These are phyloP conservation scores for Meyerozyma elateridarum DNA, from an alignment of 1,139 yeast species.

Conservation along the genomic window DNA sequence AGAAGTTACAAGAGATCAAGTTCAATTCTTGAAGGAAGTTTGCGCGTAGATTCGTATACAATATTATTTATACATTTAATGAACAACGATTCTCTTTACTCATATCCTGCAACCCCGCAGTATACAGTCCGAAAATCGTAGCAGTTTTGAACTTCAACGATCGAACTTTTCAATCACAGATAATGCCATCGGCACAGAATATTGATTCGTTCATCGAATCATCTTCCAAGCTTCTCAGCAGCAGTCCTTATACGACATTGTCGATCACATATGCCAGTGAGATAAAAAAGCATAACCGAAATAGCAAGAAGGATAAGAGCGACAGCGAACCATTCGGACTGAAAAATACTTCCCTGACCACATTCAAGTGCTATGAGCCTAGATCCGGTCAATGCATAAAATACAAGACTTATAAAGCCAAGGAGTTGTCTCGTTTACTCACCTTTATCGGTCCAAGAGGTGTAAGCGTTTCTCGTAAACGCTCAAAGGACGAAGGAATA, in stretches of 20 bases:
- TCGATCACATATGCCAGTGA: conserved; percentile 36
- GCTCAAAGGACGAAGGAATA: conserved; percentile 10
- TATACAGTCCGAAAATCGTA: too few relatives aligned
- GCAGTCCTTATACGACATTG: conserved; percentile 34
- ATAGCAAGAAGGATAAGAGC: conserved; percentile 18
- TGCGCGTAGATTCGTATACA: neutral
- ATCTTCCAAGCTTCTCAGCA: conserved; percentile 38
- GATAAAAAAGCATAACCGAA: conserved; percentile 19
- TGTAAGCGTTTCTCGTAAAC: conserved; percentile 35
- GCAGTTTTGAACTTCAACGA: neutral
- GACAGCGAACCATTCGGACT: conserved; percentile 16
- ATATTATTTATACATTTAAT: too few relatives aligned
- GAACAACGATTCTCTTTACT: neutral
- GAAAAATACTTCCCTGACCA: conserved; percentile 33
- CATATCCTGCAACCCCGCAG: conserved; percentile 1
- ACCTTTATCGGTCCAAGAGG: conserved; percentile 87
- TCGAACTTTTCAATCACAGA: conserved; percentile 4
- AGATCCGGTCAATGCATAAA: conserved; percentile 63
- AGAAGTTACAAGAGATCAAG: neutral
- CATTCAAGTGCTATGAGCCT: conserved; percentile 71
- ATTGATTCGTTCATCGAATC: conserved; percentile 48
- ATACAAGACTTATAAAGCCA: conserved; percentile 57
- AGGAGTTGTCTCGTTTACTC: conserved; percentile 74
- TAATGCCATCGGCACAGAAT: conserved; percentile 33
- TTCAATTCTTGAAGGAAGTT: neutral